Evolutionary conservation across 371 early-diverging fungal genomes (phyloP).

Genomic region (Rhizomucor miehei): DNA sequence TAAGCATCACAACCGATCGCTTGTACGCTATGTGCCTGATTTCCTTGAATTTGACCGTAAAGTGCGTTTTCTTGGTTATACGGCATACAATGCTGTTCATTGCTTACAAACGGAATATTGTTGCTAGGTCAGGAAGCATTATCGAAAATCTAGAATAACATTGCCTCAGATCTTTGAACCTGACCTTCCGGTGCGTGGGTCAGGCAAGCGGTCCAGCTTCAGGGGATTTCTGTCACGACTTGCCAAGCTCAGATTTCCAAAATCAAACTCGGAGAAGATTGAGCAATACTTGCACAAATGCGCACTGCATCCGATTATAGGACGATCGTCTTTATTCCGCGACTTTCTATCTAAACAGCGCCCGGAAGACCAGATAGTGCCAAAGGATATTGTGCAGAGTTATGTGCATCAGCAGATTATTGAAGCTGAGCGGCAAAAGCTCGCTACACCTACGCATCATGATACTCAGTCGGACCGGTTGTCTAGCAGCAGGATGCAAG

Average conservation of each 20-base stretch:
- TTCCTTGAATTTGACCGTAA: conserved; percentile 60
- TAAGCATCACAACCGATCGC: conserved; percentile 35
- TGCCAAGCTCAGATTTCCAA: conserved; percentile 15
- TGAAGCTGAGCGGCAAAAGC: too few species aligned
- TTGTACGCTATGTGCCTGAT: conserved; percentile 57
- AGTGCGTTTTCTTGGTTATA: conserved; percentile 23
- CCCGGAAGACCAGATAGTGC: conserved; percentile 34
- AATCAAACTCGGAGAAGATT: conserved; percentile 42
- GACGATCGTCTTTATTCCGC: conserved; percentile 37
- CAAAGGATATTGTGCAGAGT: conserved; percentile 21
- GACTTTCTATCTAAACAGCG: conserved; percentile 47
- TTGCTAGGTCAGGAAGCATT: conserved; percentile 27
- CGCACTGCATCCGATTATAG: conserved; percentile 28
- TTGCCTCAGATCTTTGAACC: conserved; percentile 21
- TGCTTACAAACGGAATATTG: not conserved
- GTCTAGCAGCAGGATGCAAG: too few species aligned
- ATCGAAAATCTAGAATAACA: conserved; percentile 26
- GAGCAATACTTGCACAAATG: conserved; percentile 41
- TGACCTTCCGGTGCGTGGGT: conserved; percentile 2
- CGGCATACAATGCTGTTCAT: not conserved
- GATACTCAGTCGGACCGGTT: too few species aligned
- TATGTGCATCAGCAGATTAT: conserved; percentile 15
- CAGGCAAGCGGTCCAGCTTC: conserved; percentile 2
- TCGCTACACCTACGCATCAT: too few species aligned
- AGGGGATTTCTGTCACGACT: conserved; percentile 7